Conservation (phyloP, 2,329 filamentous ascomycete species). For the Aspergillus piperis region DNA sequence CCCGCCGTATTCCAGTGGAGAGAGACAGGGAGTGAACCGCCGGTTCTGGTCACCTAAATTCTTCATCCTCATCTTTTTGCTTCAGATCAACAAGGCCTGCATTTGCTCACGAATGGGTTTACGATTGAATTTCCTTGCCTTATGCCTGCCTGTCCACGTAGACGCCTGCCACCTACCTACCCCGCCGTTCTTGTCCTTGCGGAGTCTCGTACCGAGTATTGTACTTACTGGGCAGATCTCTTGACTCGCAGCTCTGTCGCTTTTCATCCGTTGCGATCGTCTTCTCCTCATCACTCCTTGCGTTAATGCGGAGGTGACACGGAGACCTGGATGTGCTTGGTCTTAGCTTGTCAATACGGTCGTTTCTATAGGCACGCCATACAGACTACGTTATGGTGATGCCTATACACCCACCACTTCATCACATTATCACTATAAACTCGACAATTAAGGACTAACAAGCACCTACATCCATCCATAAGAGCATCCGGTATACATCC, state of each 20-base stretch:
- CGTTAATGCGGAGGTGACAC: constrained; percentile 24
- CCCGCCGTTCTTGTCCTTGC: background rate
- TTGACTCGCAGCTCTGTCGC: background rate
- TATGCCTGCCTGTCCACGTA: background rate
- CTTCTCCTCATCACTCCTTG: constrained; percentile 14
- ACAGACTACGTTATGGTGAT: no score
- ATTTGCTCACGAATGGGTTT: background rate
- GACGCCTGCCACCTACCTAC: background rate
- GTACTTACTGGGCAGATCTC: no score
- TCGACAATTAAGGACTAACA: no score
- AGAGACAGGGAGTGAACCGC: background rate
- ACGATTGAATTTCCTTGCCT: background rate
- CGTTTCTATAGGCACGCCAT: no score
- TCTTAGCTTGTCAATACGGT: background rate
- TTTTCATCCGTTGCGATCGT: background rate
- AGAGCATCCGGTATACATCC: background rate
- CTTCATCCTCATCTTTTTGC: background rate
- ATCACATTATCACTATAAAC: background rate
- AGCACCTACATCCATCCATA: no score
- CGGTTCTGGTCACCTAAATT: background rate
- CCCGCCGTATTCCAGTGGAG: constrained; percentile 7
- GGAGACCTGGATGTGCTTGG: constrained; percentile 4
- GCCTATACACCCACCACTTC: background rate
- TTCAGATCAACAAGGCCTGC: background rate
- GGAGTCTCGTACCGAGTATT: background rate